Evolutionary conservation across 306 rosid genomes (phyloP), one percentile per base, ranked within the genome.

Genomic region (Delonix regia): DNA sequence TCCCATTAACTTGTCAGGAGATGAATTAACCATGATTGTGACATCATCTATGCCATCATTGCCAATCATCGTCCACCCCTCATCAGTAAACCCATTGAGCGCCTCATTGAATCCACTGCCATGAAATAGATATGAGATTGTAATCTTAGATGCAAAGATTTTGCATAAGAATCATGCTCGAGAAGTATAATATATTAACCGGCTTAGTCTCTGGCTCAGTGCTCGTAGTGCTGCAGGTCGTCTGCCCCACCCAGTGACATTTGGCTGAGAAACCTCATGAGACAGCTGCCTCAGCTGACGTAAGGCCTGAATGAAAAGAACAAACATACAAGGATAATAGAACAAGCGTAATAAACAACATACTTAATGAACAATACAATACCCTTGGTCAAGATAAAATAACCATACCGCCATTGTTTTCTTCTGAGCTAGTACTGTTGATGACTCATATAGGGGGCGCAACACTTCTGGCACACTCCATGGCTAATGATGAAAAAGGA

Each of bases 391-490:
- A 10, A 47, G 71, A 22, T 44, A 66, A 11, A 21, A 41, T 11
- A 83, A 57, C 39, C 92, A 81, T 83, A 93, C 98, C 59, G 97
- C 90, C 51, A 88, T 80, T 3, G 98, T 91, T 63, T 76, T 83
- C 79, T 93, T 93, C 87, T 93, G 98, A 68, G 98, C 97, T 71
- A 93, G 88, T 33, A 91, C 85, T 57, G 91, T 91, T 36, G 98
- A 84, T 52, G 98, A 93, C 74, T 93, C 93, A 63, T 93, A 93
- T 19, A 93, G 96, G 76, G 96, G 93, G 75, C 97, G 83, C 59
- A 93, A 89, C 49, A 93, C 97, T 77, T 93, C 98, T 63, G 98
- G 98, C 55, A 93, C 98, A 34, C 97, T 91, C 84, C 90, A 83
- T 5, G 71, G 71, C 71, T 66, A 22, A 66, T 21, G 44, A 38